Percentiles rank a stretch among this genome's conserved stretches.
Conservation (phyloP, 2,329 filamentous ascomycete genomes). For the Macrophomina pseudophaseolina region DNA sequence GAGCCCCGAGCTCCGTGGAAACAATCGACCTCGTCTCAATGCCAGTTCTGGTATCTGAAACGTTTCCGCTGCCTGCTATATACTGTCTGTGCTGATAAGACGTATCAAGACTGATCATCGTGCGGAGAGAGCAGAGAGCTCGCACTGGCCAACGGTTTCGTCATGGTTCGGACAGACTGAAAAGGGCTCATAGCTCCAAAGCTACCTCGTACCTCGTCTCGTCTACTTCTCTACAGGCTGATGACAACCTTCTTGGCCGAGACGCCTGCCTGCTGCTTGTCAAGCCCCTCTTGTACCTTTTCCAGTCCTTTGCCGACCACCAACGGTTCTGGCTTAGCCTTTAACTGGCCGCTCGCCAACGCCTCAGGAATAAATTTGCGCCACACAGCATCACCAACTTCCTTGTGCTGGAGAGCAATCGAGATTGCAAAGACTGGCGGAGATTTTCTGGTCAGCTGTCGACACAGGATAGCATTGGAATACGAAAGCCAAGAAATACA, state of each 20-base stretch:
- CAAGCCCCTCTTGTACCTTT: constrained; percentile 34
- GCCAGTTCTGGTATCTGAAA: not conserved
- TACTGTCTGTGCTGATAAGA: constrained; percentile 2
- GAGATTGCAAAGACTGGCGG: constrained; percentile 6
- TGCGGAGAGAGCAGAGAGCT: not conserved
- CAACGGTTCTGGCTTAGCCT: constrained; percentile 38
- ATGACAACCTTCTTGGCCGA: constrained; percentile 49
- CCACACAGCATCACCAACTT: constrained; percentile 42
- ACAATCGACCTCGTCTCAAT: not conserved
- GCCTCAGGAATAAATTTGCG: constrained; percentile 40
- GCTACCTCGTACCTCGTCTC: not conserved
- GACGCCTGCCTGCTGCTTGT: constrained; percentile 38
- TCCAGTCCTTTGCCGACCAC: constrained; percentile 38
- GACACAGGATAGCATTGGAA: too few relatives aligned
- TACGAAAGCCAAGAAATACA: not conserved
- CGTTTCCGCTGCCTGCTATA: not conserved
- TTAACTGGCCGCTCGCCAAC: constrained; percentile 38
- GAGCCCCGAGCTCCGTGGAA: not conserved
- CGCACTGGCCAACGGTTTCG: constrained; percentile 6
- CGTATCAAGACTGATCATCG: not conserved
- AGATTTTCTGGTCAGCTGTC: not conserved
- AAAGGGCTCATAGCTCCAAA: constrained; percentile 11
- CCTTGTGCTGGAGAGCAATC: constrained; percentile 33
- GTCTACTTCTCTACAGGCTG: constrained; percentile 19
- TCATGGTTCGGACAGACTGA: not conserved